A percentile compares a stretch with the other conserved stretches of the same genome.
Conservation (phyloP, 2,329 filamentous ascomycete genomes). For the Aspergillus aculeatinus region DNA sequence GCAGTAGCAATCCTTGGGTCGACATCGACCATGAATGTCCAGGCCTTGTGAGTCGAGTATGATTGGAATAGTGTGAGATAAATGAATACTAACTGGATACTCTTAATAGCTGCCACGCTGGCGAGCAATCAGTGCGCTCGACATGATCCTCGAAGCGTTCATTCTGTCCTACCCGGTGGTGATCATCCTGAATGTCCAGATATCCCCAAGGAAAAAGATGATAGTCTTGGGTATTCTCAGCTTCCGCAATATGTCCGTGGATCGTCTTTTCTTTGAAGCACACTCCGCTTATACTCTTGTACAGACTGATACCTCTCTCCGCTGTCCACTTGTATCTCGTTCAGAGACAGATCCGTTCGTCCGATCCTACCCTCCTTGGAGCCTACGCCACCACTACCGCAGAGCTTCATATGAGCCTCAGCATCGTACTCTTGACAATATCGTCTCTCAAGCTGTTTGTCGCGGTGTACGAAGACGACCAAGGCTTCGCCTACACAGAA, state of each 20-base stretch:
- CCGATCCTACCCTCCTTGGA: conserved; percentile 40
- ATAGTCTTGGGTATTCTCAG: conserved; percentile 44
- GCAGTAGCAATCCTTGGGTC: conserved; percentile 36
- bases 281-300: not conserved
- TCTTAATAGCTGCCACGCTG: conserved; percentile 38
- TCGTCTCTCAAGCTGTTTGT: conserved; percentile 49
- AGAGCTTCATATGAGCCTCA: conserved; percentile 44
- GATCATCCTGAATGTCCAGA: conserved; percentile 42
- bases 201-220: conserved; percentile 38
- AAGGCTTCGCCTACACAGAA: conserved; percentile 27
- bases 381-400: conserved; percentile 37
- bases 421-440: conserved; percentile 43
- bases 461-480: conserved; percentile 32
- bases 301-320: conserved; percentile 43
- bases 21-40: conserved; percentile 31
- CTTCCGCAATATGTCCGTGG: conserved; percentile 37
- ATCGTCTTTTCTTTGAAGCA: no score
- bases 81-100: not conserved
- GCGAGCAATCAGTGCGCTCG: conserved; percentile 40
- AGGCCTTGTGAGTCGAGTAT: conserved; percentile 29
- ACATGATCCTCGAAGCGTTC: conserved; percentile 41
- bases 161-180: conserved; percentile 40
- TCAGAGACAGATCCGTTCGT: conserved; percentile 27
- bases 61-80: not conserved
- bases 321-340: conserved; percentile 42